A percentile compares a stretch with the other conserved stretches of the same genome.
These are phyloP conservation scores for Aureobasidium lini DNA, from an alignment of 2,329 filamentous ascomycete species.

Conservation along the genomic window DNA sequence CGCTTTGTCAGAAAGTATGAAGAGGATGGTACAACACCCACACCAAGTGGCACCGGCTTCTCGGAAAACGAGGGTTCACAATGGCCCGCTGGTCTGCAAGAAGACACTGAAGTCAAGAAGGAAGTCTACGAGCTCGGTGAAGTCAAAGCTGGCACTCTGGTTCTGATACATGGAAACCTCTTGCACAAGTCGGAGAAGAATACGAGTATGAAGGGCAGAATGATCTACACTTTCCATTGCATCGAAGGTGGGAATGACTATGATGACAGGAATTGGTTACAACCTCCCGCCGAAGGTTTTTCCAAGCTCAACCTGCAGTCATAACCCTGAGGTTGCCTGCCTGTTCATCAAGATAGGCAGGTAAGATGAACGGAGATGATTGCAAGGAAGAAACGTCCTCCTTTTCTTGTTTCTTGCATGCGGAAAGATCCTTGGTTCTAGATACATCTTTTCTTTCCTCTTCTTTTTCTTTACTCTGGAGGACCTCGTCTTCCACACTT, in stretches of 20 bases:
- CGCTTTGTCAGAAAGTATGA: constrained; percentile 62
- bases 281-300: constrained; percentile 74
- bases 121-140: constrained; percentile 70
- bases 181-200: constrained; percentile 97
- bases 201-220: constrained; percentile 72
- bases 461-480: neutral
- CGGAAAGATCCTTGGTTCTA: neutral
- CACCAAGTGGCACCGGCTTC: constrained; percentile 49
- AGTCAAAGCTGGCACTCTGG: constrained; percentile 83
- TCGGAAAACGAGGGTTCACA: constrained; percentile 56
- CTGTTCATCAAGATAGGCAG: neutral
- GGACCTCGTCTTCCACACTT: neutral
- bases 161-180: constrained; percentile 91
- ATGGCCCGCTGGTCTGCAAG: constrained; percentile 38
- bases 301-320: constrained; percentile 20
- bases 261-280: constrained; percentile 87
- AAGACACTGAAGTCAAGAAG: constrained; percentile 34
- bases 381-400: no score
- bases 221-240: constrained; percentile 96
- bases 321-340: neutral
- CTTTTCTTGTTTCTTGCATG: neutral
- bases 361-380: no score
- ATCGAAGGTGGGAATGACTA: constrained; percentile 79
- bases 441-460: neutral
- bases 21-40: constrained; percentile 35